Conservation (phyloP, 306 rosid species). For the Cucumis hystrix region DNA sequence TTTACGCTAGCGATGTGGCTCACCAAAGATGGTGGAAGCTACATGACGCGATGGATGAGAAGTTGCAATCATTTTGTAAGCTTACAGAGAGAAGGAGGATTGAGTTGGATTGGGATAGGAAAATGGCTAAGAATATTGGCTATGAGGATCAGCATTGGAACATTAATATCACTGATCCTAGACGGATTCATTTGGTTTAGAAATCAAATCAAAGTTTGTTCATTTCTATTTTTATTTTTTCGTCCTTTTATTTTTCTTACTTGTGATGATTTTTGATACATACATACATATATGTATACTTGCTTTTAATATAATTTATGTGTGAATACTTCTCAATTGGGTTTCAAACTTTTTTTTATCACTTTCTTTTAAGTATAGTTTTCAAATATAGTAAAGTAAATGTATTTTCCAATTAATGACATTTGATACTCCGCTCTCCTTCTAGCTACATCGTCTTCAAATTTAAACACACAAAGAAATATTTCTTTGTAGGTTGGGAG, state of each 20-base stretch:
- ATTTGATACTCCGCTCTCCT: too few species aligned
- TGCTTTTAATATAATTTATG: slow-evolving; percentile 10
- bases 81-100: slow-evolving; percentile 44
- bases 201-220: not conserved
- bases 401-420: too few species aligned
- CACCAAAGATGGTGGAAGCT: slow-evolving; percentile 77
- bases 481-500: too few species aligned
- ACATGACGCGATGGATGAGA: slow-evolving; percentile 42
- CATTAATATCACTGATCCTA: slow-evolving; percentile 66
- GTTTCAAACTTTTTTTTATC: too few species aligned
- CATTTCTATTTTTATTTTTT: not conserved
- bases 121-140: slow-evolving; percentile 28
- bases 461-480: too few species aligned
- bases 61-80: slow-evolving; percentile 46
- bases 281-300: too few species aligned
- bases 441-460: too few species aligned
- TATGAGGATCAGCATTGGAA: slow-evolving; percentile 55
- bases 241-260: not conserved
- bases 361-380: too few species aligned
- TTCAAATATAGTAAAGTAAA: too few species aligned
- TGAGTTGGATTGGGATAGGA: slow-evolving; percentile 73
- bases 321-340: not conserved
- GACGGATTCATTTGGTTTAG: slow-evolving; percentile 38
- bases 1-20: slow-evolving; percentile 88
- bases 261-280: not conserved